These are phyloP conservation scores for Aspergillus avenaceus DNA, from an alignment of 495 filamentous ascomycete genomes.

Conservation along the genomic window DNA sequence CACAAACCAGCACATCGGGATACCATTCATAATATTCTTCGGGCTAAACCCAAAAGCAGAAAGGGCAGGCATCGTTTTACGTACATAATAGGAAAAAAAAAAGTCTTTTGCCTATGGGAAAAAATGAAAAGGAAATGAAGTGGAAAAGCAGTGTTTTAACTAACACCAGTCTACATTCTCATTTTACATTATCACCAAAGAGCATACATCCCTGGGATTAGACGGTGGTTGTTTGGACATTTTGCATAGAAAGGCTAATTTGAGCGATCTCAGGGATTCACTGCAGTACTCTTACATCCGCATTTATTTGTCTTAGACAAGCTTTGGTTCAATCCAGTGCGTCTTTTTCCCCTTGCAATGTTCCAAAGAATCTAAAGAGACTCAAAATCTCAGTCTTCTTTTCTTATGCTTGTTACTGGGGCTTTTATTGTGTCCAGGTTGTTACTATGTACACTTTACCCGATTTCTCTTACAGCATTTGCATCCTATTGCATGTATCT, in stretches of 20 bases:
- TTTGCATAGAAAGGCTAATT: constrained; percentile 25
- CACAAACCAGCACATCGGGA: constrained; percentile 12
- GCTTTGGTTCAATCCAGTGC: constrained; percentile 8
- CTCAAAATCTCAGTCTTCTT: constrained; percentile 7
- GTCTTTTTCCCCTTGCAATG: no score
- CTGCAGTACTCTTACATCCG: constrained; percentile 5
- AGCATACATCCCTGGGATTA: constrained; percentile 7
- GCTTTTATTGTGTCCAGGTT: no score
- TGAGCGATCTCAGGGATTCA: constrained; percentile 13
- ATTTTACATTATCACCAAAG: constrained; percentile 8
- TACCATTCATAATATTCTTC: constrained; percentile 14
- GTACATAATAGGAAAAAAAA: constrained; percentile 12
- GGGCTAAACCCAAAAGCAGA: neutral
- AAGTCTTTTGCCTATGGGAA: constrained; percentile 7
- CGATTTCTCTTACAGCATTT: neutral
- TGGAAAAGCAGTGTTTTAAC: constrained; percentile 5
- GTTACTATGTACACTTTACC: neutral
- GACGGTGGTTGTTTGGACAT: constrained; percentile 4
- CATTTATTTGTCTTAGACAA: constrained; percentile 16
- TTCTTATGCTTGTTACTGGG: constrained; percentile 1
- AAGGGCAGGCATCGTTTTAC: neutral
- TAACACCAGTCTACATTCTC: constrained; percentile 11
- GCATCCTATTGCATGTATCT: neutral
- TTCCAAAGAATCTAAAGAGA: neutral
- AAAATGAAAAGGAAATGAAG: constrained; percentile 16